These are phyloP conservation scores for Calonectria pseudoreteaudii DNA, from an alignment of 2,329 filamentous ascomycete genomes.

Conservation along the genomic window DNA sequence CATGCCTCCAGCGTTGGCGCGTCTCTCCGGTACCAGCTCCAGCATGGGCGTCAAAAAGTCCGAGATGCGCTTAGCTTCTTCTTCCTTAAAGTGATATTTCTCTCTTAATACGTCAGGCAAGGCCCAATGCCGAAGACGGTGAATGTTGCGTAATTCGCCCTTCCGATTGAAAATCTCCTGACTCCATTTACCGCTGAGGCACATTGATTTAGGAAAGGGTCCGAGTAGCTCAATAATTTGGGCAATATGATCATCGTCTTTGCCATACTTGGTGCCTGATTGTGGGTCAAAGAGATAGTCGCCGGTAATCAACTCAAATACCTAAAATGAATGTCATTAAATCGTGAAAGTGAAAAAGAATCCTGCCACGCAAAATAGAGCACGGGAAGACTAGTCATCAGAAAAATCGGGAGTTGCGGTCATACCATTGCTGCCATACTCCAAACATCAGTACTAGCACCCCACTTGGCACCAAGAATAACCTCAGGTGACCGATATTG, in stretches of 20 bases:
- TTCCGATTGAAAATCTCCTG: constrained; percentile 99
- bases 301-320: constrained; percentile 97
- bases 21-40: constrained; percentile 85
- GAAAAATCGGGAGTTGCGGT: not conserved
- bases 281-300: constrained; percentile 99
- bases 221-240: constrained; percentile 98
- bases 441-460: constrained; percentile 99
- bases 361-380: not conserved
- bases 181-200: constrained; percentile 94
- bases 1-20: constrained; percentile 97
- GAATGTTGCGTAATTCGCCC: constrained; percentile 96
- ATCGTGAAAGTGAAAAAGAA: not conserved
- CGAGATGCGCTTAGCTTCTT: constrained; percentile 81
- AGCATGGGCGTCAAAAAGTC: constrained; percentile 93
- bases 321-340: constrained; percentile 62
- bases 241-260: constrained; percentile 98
- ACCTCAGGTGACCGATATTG: constrained; percentile 98
- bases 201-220: constrained; percentile 91
- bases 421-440: constrained; percentile 99
- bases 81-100: constrained; percentile 93
- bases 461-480: constrained; percentile 97
- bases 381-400: not conserved
- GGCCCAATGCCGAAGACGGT: constrained; percentile 95
- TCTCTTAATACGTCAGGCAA: constrained; percentile 92
- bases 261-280: constrained; percentile 98